Evolutionary conservation across 805 yeast genomes (phyloP).

Genomic region (Barnettozyma vustinii): DNA sequence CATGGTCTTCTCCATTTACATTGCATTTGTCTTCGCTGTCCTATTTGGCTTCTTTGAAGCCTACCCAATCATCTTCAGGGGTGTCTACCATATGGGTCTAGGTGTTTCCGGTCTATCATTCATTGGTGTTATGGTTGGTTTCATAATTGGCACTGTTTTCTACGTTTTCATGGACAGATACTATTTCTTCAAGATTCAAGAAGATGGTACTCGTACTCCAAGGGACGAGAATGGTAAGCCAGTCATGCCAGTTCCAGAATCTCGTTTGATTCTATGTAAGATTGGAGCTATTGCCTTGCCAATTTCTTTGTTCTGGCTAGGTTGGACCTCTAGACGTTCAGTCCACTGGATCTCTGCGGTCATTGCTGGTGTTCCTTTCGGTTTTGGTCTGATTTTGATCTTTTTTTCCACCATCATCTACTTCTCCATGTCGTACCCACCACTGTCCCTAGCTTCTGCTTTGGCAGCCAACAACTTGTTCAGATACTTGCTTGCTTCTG

Average conservation of each 20-base stretch:
- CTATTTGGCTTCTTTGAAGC: slow-evolving; percentile 79
- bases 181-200: slow-evolving; percentile 48
- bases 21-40: slow-evolving; percentile 73
- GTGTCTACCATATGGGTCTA: slow-evolving; percentile 49
- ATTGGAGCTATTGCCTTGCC: slow-evolving; percentile 66
- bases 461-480: slow-evolving; percentile 81
- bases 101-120: slow-evolving; percentile 69
- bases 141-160: slow-evolving; percentile 47
- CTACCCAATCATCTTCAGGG: slow-evolving; percentile 66
- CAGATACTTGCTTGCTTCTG: slow-evolving; percentile 70
- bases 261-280: slow-evolving; percentile 53
- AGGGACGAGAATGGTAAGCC: slow-evolving; percentile 43
- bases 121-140: slow-evolving; percentile 67
- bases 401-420: slow-evolving; percentile 68
- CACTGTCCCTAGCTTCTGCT: slow-evolving; percentile 76
- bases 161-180: slow-evolving; percentile 46
- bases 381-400: slow-evolving; percentile 65
- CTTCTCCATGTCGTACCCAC: slow-evolving; percentile 69
- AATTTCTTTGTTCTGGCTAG: slow-evolving; percentile 71
- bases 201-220: slow-evolving; percentile 59
- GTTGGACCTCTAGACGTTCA: slow-evolving; percentile 58
- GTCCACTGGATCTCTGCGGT: slow-evolving; percentile 78
- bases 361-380: slow-evolving; percentile 74
- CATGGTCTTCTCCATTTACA: slow-evolving; percentile 58
- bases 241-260: slow-evolving; percentile 54